Conservation (phyloP, 495 filamentous ascomycete species). For the Tuber borchii region DNA sequence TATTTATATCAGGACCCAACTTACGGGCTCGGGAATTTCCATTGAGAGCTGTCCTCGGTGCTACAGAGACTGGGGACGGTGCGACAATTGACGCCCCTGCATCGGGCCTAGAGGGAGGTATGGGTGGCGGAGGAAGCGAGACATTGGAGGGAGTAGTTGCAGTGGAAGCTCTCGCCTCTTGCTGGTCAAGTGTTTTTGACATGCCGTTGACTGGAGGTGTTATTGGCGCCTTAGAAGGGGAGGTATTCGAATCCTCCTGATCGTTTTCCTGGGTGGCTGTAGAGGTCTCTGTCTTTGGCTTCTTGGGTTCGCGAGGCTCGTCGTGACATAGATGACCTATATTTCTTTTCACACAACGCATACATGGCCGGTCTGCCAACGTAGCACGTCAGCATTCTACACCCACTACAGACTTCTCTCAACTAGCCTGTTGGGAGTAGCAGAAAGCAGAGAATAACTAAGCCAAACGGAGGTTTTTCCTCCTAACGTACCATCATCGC, state of each 20-base stretch:
- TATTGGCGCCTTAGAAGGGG: conserved; percentile 48
- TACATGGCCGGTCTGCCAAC: conserved; percentile 84
- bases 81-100: conserved; percentile 43
- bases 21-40: conserved; percentile 68
- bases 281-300: conserved; percentile 56
- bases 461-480: conserved; percentile 39
- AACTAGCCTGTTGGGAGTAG: conserved; percentile 15
- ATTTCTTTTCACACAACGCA: conserved; percentile 95
- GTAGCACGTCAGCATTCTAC: conserved; percentile 47
- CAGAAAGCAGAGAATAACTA: conserved; percentile 23
- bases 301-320: conserved; percentile 83
- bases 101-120: conserved; percentile 37
- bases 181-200: conserved; percentile 42
- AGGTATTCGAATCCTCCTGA: conserved; percentile 54
- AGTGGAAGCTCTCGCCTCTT: conserved; percentile 30
- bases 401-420: conserved; percentile 37
- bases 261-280: conserved; percentile 49
- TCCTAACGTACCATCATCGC: conserved; percentile 84
- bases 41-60: conserved; percentile 42
- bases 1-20: conserved; percentile 45
- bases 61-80: conserved; percentile 46
- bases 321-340: conserved; percentile 99
- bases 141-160: conserved; percentile 26
- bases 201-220: conserved; percentile 40
- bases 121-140: conserved; percentile 40